Evolutionary conservation across 495 filamentous ascomycete genomes (phyloP), one percentile per base, ranked within the genome.

Genomic region (Tuber umbilicatum): DNA sequence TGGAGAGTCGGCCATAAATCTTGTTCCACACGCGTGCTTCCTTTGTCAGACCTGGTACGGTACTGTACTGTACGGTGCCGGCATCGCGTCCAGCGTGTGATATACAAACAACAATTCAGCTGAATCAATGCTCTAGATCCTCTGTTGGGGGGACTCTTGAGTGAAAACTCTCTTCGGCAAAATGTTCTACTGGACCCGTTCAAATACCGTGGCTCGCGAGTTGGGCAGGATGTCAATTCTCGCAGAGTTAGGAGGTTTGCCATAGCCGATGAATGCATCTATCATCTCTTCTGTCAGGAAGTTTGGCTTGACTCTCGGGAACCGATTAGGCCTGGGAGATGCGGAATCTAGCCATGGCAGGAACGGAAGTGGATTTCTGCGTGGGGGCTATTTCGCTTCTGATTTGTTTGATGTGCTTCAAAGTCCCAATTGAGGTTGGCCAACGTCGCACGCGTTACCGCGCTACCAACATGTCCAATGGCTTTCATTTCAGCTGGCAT

Each of bases 401-500:
- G 55, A 60, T n/a, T 60, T 60, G 23, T n/a, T 60, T 60, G 23
- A 7, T 64, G 6, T 64, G 55, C 27, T 35, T 35, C 27, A 27
- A 7, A 68, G 64, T 50, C 73, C 69, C 68, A 68, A 50, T 47
- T 70, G 55, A 35, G 27, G 27, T 35, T 64, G 55, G n/a, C 21
- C 37, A 72, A 5, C 23, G 71, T 72, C 45, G 73, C 69, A 73
- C 73, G 55, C 68, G n/a, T 69, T 41, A 12, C 50, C 64, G 42
- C 42, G 73, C 27, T 69, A n/a, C 39, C 73, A 38, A 73, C 64
- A 50, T 40, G 70, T 73, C 23, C 19, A 17, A 31, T 64, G 37
- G n/a, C n/a, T n/a, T n/a, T n/a, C n/a, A 21, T 47, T 74, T 71
- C 73, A 74, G 73, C 73, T 71, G 73, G 41, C 43, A 35, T 39